phyloP scores from a whole-genome alignment of 371 early-diverging fungal genomes.

The Modicella reniformis region DNA sequence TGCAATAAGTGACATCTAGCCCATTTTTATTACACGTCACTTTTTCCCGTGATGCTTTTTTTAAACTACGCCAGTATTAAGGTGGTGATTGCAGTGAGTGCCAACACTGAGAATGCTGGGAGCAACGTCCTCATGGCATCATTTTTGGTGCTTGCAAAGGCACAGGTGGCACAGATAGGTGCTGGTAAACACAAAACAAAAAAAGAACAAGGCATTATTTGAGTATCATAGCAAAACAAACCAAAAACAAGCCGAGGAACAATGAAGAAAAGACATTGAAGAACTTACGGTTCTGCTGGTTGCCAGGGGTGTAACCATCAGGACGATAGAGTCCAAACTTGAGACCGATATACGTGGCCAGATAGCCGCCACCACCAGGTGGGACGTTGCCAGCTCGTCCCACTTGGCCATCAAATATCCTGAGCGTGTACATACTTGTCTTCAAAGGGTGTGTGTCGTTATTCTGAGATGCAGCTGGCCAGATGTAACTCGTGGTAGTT shows the following conservation, averaged over 20 bases:
- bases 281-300: conserved; percentile 28
- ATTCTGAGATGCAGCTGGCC: conserved; percentile 31
- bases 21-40: neutral
- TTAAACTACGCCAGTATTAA: neutral
- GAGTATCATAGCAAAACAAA: neutral
- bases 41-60: neutral
- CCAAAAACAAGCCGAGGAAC: neutral
- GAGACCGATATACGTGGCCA: conserved; percentile 24
- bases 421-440: conserved; percentile 35
- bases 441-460: conserved; percentile 26
- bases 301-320: conserved; percentile 13
- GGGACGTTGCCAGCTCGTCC: conserved; percentile 22
- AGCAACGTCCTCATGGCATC: conserved; percentile 10
- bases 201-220: neutral
- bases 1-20: too few relatives aligned
- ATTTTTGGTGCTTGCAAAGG: conserved; percentile 27
- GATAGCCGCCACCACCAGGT: conserved; percentile 26
- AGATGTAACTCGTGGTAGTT: conserved; percentile 32
- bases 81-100: neutral
- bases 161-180: conserved; percentile 31
- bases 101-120: conserved; percentile 11
- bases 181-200: conserved; percentile 17
- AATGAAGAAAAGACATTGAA: neutral
- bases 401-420: conserved; percentile 45
- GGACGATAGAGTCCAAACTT: conserved; percentile 40